Conservation (phyloP, 1,284 basidiomycete genomes). For the Tilletia horrida region DNA sequence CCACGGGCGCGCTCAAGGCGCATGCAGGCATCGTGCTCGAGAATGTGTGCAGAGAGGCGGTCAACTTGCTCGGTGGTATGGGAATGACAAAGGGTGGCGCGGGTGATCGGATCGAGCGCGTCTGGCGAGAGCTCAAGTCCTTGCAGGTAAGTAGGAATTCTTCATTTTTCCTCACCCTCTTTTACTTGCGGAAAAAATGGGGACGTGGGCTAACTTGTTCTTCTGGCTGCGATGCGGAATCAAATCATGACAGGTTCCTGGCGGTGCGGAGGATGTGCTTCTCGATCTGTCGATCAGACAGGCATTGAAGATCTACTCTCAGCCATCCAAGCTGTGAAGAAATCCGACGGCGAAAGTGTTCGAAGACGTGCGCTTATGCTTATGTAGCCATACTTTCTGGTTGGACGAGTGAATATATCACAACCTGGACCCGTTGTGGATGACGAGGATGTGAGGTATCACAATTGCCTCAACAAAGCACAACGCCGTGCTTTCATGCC, state of each 20-base stretch:
- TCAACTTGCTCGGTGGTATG: conserved; percentile 43
- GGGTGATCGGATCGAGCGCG: conserved; percentile 43
- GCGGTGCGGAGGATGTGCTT: conserved; percentile 42
- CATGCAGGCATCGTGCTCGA: conserved; percentile 46
- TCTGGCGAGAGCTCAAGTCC: conserved; percentile 41
- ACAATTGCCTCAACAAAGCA: too few relatives aligned
- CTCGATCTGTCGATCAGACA: conserved; percentile 43
- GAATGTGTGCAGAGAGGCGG: conserved; percentile 35
- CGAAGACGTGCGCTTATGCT: too few relatives aligned
- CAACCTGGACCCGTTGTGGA: too few relatives aligned
- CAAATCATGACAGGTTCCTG: conserved; percentile 34
- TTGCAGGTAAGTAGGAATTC: not conserved
- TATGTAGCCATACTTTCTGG: too few relatives aligned
- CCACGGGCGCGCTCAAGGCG: conserved; percentile 42
- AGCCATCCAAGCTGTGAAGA: conserved; percentile 19
- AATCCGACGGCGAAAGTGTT: too few relatives aligned
- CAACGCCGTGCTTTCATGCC: too few relatives aligned
- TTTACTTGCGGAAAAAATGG: conserved; percentile 1
- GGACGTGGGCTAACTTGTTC: too few relatives aligned
- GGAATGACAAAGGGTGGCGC: conserved; percentile 42
- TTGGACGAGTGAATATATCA: too few relatives aligned
- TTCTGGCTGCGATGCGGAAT: not conserved
- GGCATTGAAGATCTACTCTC: conserved; percentile 39
- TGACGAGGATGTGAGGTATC: too few relatives aligned
- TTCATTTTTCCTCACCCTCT: not conserved